Conservation (phyloP, 768 basidiomycete genomes). For the Psilocybe subaeruginosa region DNA sequence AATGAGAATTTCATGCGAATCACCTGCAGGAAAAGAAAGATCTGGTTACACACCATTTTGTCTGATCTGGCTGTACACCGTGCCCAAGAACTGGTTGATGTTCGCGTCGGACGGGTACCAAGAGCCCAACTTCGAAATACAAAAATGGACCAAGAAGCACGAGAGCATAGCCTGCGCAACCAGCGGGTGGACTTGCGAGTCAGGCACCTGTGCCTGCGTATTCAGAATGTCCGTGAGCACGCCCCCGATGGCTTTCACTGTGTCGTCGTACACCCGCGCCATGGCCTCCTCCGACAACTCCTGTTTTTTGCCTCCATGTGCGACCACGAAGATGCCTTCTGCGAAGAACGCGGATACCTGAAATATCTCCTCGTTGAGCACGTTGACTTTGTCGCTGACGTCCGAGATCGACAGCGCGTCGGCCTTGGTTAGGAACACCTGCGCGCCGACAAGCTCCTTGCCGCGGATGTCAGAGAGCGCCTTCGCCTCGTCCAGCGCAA, state of each 20-base stretch:
- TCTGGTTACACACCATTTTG: slow-evolving; percentile 9
- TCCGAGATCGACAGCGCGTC: slow-evolving; percentile 20
- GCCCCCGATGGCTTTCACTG: slow-evolving; percentile 12
- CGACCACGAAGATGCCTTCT: slow-evolving; percentile 32
- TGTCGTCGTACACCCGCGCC: not conserved
- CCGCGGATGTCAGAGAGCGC: slow-evolving; percentile 35
- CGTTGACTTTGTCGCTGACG: slow-evolving; percentile 21
- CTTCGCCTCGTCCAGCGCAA: slow-evolving; percentile 16
- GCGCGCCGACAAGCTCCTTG: slow-evolving; percentile 24
- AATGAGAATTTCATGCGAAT: too few species aligned
- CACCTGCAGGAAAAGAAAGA: not conserved
- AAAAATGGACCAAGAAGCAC: slow-evolving; percentile 13
- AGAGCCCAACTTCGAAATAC: slow-evolving; percentile 1
- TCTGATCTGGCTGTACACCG: slow-evolving; percentile 19
- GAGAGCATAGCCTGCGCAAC: slow-evolving; percentile 21
- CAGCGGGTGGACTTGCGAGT: slow-evolving; percentile 16
- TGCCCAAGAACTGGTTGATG: slow-evolving; percentile 5
- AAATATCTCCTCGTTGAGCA: slow-evolving; percentile 21
- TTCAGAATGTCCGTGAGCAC: slow-evolving; percentile 9
- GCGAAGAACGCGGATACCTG: slow-evolving; percentile 21
- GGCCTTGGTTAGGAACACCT: slow-evolving; percentile 23
- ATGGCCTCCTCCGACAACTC: slow-evolving; percentile 41
- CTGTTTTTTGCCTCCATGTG: slow-evolving; percentile 37
- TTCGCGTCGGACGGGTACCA: slow-evolving; percentile 18
- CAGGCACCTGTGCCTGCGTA: not conserved